These are phyloP conservation scores for Pittosporum tobira DNA, from an alignment of 129 eudicot genomes.

Conservation along the genomic window DNA sequence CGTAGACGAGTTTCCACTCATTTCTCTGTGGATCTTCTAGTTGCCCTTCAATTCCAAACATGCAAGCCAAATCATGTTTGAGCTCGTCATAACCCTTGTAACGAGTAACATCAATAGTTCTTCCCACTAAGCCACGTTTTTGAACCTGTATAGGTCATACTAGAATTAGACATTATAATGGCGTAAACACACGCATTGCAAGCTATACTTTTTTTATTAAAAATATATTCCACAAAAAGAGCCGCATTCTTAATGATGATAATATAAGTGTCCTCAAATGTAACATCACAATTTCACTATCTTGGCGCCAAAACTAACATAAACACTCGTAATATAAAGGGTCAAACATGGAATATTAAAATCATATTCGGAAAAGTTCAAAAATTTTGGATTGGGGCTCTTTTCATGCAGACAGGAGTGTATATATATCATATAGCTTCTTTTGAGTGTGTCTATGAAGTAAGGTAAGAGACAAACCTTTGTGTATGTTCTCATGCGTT, in stretches of 20 bases:
- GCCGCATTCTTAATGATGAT: too few species aligned
- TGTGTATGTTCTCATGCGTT: constrained; percentile 84
- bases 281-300: too few species aligned
- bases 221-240: background rate
- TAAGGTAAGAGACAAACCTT: constrained; percentile 41
- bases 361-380: too few species aligned
- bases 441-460: background rate
- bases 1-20: constrained; percentile 92
- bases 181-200: background rate
- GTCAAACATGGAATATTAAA: too few species aligned
- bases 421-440: too few species aligned
- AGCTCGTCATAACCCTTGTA: constrained; percentile 89
- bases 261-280: too few species aligned
- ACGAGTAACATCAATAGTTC: constrained; percentile 89
- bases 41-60: constrained; percentile 91
- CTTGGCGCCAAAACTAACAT: too few species aligned
- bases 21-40: constrained; percentile 67
- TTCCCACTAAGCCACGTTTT: constrained; percentile 93
- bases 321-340: too few species aligned
- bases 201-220: background rate
- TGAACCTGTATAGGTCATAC: constrained; percentile 46
- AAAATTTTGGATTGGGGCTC: too few species aligned
- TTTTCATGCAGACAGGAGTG: background rate
- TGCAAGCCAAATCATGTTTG: constrained; percentile 74
- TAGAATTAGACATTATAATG: constrained; percentile 4